Evolutionary conservation across 495 filamentous ascomycete genomes (phyloP), one percentile per base, ranked within the genome.

Genomic region (Tuber aestivum): DNA sequence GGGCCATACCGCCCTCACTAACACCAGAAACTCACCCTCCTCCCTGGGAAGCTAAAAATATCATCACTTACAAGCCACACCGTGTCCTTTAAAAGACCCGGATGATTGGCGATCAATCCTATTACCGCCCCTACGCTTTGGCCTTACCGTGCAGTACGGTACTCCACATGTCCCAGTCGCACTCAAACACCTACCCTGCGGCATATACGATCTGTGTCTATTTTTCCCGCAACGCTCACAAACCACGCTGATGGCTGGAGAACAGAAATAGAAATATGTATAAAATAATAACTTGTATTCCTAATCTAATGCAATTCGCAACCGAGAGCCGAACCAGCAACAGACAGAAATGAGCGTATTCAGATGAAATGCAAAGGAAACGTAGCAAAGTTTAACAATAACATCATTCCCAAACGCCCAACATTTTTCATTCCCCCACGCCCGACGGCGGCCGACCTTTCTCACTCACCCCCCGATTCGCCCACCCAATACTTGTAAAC

Each of bases 321-420:
- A 20, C 35, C 6, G 21, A 72, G 14, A 50, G 3, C 41, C 68
- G n/a, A 41, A 38, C 41, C 32, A 69, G 61, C 21, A 35, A 48
- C 10, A 41, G 41, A 69, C 40, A 70, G 70, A 32, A 69, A 78
- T 61, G 56, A 77, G 74, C 27, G 27, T 73, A 70, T 75, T 35
- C 72, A 74, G 48, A 38, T 65, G 71, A 72, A 69, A 41, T 27
- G 73, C 27, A 72, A 69, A 72, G 35, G 50, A 75, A 75, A 35
- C 27, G 27, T 35, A 65, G 27, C 56, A 65, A 35, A 35, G 20
- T 65, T 65, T 3, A 45, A 45, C 18, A 45, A 50, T 18, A 65
- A 65, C 6, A 32, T 35, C 56, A 35, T 35, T 65, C 56, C 14
- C 56, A 65, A 65, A 65, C 27, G 56, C 56, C 56, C 27, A 65